These are phyloP conservation scores for Talaromyces sp. DNA, from an alignment of 2,329 filamentous ascomycete species.

Conservation along the genomic window DNA sequence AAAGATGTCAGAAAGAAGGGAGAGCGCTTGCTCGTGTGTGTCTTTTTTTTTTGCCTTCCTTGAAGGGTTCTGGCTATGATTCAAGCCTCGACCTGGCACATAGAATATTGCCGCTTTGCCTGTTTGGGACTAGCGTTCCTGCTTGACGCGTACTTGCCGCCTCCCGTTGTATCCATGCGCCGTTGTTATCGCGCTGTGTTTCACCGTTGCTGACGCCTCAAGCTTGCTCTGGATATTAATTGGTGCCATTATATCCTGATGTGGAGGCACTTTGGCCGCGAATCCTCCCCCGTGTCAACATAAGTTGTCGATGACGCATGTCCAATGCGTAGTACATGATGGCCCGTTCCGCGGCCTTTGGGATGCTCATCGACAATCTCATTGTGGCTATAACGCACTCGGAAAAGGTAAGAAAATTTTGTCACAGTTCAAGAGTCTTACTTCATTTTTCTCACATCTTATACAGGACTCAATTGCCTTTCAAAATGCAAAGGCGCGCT, in stretches of 20 bases:
- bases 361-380: slow-evolving; percentile 63
- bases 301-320: neutral
- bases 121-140: slow-evolving; percentile 21
- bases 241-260: neutral
- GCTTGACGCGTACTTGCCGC: slow-evolving; percentile 23
- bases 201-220: neutral
- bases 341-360: slow-evolving; percentile 63
- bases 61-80: neutral
- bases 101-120: neutral
- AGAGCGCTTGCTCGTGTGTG: neutral
- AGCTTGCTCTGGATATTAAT: neutral
- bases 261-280: neutral
- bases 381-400: slow-evolving; percentile 35
- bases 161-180: neutral
- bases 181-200: neutral
- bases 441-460: neutral
- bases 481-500: slow-evolving; percentile 24
- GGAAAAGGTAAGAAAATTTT: slow-evolving; percentile 2
- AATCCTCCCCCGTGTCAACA: neutral
- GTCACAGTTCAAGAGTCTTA: neutral
- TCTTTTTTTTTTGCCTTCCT: neutral
- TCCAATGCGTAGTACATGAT: slow-evolving; percentile 43
- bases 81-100: neutral
- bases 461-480: slow-evolving; percentile 24
- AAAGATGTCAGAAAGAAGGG: neutral